phyloP scores from a whole-genome alignment of 139 green algal species.

The Tetraselmis chui region DNA sequence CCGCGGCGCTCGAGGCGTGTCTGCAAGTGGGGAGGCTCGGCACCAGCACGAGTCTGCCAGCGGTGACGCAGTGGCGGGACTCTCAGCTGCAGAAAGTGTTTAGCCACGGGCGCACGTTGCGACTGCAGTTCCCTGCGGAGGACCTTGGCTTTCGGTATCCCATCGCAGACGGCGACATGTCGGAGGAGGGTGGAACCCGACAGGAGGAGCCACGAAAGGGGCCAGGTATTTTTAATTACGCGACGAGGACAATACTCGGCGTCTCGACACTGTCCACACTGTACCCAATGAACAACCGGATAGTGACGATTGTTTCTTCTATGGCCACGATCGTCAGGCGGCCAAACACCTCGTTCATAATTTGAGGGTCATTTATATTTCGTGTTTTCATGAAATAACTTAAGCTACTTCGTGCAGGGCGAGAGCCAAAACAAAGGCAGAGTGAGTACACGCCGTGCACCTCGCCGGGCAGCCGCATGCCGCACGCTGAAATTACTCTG shows the following conservation, averaged over 20 bases:
- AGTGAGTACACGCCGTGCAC: conserved; percentile 37
- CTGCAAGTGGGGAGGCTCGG: neutral
- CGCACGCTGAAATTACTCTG: conserved; percentile 44
- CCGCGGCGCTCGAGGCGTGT: conserved; percentile 6
- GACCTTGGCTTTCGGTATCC: conserved; percentile 83
- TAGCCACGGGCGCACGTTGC: conserved; percentile 55
- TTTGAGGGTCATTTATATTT: no score
- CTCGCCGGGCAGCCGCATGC: conserved; percentile 47
- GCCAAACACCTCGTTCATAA: no score
- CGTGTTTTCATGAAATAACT: no score
- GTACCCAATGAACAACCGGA: no score
- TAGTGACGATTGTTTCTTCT: no score
- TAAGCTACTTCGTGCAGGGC: neutral
- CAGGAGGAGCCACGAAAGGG: neutral
- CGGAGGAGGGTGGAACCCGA: neutral
- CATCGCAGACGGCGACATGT: neutral
- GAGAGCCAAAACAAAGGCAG: neutral
- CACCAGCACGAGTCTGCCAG: conserved; percentile 3
- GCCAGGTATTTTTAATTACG: neutral
- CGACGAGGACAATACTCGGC: neutral
- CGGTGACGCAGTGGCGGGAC: conserved; percentile 17
- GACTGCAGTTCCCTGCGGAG: conserved; percentile 84
- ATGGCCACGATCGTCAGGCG: no score
- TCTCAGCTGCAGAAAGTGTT: conserved; percentile 47
- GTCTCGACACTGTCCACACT: neutral